Conservation (phyloP, 169 alveolate species). For the Prorocentrum cordatum region DNA sequence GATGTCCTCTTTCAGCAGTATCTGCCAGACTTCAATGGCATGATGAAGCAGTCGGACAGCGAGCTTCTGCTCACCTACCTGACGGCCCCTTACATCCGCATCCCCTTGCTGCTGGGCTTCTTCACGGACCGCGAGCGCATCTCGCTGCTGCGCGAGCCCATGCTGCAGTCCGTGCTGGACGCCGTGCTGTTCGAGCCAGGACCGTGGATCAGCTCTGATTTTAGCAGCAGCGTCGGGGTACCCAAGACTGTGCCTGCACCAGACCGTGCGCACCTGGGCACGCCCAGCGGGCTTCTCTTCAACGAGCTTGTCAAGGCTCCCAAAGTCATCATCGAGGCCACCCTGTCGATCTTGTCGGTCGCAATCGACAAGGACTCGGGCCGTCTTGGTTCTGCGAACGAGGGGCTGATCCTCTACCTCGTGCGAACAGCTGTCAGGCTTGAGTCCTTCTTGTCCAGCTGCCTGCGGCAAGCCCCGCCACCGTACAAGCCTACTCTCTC, state of each 20-base stretch:
- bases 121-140: conserved; percentile 50
- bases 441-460: background rate
- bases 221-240: background rate
- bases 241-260: background rate
- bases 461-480: no score
- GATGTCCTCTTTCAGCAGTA: conserved; percentile 68
- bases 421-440: conserved; percentile 29
- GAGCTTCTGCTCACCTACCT: conserved; percentile 72
- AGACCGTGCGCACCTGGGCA: conserved; percentile 30
- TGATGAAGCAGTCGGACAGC: conserved; percentile 64
- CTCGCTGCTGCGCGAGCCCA: conserved; percentile 9
- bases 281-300: conserved; percentile 66
- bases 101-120: conserved; percentile 66
- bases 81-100: conserved; percentile 73
- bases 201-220: background rate
- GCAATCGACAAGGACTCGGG: conserved; percentile 72
- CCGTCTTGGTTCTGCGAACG: no score
- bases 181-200: conserved; percentile 40
- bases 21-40: conserved; percentile 67
- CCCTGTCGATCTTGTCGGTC: conserved; percentile 33
- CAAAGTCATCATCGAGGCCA: conserved; percentile 1
- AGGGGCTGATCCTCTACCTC: conserved; percentile 27
- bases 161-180: conserved; percentile 23
- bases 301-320: conserved; percentile 69
- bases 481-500: no score